Percentiles rank a stretch among this genome's conserved stretches.
These are phyloP conservation scores for Beauveria asiatica DNA, from an alignment of 2,329 filamentous ascomycete genomes.

Conservation along the genomic window DNA sequence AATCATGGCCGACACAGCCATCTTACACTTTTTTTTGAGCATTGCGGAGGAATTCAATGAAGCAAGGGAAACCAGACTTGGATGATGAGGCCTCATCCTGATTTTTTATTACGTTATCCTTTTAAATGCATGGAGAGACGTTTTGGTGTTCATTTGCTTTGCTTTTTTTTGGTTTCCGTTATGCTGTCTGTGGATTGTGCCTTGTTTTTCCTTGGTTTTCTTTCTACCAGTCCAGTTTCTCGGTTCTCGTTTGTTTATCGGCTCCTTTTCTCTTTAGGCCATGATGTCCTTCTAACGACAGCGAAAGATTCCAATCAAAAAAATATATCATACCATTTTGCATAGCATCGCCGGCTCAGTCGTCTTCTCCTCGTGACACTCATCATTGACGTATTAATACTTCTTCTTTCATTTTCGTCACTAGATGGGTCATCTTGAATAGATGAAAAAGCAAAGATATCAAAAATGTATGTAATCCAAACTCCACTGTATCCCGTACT, in stretches of 20 bases:
- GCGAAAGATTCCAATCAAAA: constrained; percentile 5
- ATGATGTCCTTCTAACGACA: constrained; percentile 1
- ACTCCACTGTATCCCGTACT: not conserved
- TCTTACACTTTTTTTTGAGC: not conserved
- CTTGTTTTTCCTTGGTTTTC: not conserved
- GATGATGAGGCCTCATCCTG: not conserved
- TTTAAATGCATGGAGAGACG: not conserved
- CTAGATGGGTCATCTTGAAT: not conserved
- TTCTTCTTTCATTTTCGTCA: not conserved
- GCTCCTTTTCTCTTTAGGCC: not conserved
- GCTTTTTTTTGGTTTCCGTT: not conserved
- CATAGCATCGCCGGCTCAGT: not conserved
- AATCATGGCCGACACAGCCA: not conserved
- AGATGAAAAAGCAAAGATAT: not conserved
- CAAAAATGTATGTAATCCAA: constrained; percentile 5
- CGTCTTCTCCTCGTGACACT: not conserved
- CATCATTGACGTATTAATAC: not conserved
- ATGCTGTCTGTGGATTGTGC: not conserved
- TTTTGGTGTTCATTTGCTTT: constrained; percentile 1
- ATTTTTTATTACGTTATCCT: not conserved
- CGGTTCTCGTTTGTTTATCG: not conserved
- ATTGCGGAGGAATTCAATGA: not conserved
- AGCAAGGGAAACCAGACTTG: not conserved
- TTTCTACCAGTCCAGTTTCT: not conserved
- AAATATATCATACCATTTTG: constrained; percentile 4